Evolutionary conservation across 164 flowering plant genomes (phyloP).

Genomic region (Malania oleifera): DNA sequence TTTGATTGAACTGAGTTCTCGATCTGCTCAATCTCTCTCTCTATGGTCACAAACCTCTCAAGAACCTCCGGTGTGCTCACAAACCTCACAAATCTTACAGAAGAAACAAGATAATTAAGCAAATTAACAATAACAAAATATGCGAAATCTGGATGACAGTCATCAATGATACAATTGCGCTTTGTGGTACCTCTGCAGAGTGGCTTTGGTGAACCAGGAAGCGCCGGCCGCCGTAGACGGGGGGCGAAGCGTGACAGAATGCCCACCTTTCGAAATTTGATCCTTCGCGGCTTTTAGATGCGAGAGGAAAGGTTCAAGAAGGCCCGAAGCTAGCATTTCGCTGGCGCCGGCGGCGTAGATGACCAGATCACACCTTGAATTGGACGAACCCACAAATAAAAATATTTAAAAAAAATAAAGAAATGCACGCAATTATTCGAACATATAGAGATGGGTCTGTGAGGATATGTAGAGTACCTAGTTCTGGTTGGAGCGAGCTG

Average conservation of each 20-base stretch:
- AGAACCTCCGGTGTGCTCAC: constrained; percentile 83
- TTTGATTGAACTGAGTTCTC: constrained; percentile 57
- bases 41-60: constrained; percentile 77
- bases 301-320: constrained; percentile 61
- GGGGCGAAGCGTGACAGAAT: constrained; percentile 67
- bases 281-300: constrained; percentile 68
- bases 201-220: constrained; percentile 80
- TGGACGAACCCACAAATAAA: background rate
- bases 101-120: constrained; percentile 6
- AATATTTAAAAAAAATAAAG: background rate
- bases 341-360: constrained; percentile 41
- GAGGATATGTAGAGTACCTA: constrained; percentile 35
- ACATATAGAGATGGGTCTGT: background rate
- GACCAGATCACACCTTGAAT: constrained; percentile 77
- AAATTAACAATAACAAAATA: no score
- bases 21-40: constrained; percentile 75
- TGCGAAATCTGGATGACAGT: no score
- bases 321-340: constrained; percentile 83
- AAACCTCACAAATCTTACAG: constrained; percentile 75
- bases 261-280: constrained; percentile 83
- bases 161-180: background rate
- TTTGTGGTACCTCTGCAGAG: constrained; percentile 60
- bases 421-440: no score
- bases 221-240: constrained; percentile 17
- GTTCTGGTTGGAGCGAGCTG: constrained; percentile 93